Percentiles rank a stretch among this genome's conserved stretches.
Evolutionary conservation across 2,329 filamentous ascomycete species (phyloP).

Genomic region (Penicillium sp.): DNA sequence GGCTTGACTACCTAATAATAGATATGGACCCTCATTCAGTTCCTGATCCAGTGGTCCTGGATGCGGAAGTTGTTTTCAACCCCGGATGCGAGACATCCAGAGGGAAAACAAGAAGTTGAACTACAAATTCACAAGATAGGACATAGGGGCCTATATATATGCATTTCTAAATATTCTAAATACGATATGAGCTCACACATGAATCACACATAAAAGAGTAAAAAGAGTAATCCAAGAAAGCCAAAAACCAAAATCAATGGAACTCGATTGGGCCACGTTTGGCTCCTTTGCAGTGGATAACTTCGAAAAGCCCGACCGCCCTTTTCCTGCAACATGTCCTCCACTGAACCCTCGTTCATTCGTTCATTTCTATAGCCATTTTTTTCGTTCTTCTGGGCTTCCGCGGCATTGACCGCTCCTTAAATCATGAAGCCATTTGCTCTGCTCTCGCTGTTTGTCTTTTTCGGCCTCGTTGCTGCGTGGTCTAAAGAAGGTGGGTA

Average conservation of each 20-base stretch:
- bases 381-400: conserved; percentile 11
- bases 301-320: conserved; percentile 11
- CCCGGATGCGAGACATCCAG: background rate
- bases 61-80: background rate
- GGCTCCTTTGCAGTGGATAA: conserved; percentile 6
- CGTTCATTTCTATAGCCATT: conserved; percentile 5
- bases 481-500: conserved; percentile 82
- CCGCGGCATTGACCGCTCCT: conserved; percentile 28
- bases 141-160: conserved; percentile 1
- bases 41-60: background rate
- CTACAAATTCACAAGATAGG: background rate
- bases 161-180: background rate
- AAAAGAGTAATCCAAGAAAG: background rate
- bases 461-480: conserved; percentile 64
- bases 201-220: too few relatives aligned
- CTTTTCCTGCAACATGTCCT: conserved; percentile 10
- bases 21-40: background rate
- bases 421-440: conserved; percentile 62
- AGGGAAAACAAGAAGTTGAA: background rate
- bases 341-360: conserved; percentile 10
- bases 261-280: conserved; percentile 25
- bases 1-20: background rate
- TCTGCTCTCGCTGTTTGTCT: conserved; percentile 64
- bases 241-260: background rate
- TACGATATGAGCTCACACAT: background rate